phyloP scores from a whole-genome alignment of 2,329 filamentous ascomycete species.

The Aspergillus ibericus region DNA sequence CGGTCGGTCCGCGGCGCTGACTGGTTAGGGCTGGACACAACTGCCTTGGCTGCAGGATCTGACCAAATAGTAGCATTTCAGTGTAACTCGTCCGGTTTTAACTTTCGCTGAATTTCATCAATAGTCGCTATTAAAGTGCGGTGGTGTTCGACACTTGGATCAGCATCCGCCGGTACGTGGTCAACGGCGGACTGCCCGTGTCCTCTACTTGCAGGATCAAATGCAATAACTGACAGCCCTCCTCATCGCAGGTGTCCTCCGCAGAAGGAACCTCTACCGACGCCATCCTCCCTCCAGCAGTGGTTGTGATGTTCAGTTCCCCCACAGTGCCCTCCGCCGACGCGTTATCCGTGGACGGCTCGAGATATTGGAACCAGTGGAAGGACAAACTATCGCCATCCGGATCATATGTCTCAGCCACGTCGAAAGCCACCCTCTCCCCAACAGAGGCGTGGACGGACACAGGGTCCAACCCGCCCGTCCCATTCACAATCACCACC shows the following conservation, averaged over 20 bases:
- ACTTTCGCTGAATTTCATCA: neutral
- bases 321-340: neutral
- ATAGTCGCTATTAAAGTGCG: neutral
- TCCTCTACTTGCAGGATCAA: slow-evolving; percentile 1
- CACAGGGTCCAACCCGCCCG: neutral
- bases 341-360: neutral
- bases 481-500: slow-evolving; percentile 20
- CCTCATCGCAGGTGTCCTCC: neutral
- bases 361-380: slow-evolving; percentile 5
- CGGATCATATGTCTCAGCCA: slow-evolving; percentile 1
- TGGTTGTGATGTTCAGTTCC: neutral
- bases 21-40: slow-evolving; percentile 6
- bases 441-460: neutral
- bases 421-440: neutral
- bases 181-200: neutral
- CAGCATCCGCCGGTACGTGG: neutral
- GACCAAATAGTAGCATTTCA: neutral
- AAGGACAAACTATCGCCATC: slow-evolving; percentile 2
- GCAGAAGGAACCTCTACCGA: neutral
- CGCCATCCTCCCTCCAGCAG: neutral
- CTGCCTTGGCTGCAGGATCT: neutral
- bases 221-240: slow-evolving; percentile 1
- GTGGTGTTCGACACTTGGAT: slow-evolving; percentile 4
- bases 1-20: neutral
- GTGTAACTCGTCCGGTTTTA: neutral